Percentiles rank a stretch among this genome's conserved stretches.
Conservation (phyloP, 345 rosid species). For the Heritiera fomes region DNA sequence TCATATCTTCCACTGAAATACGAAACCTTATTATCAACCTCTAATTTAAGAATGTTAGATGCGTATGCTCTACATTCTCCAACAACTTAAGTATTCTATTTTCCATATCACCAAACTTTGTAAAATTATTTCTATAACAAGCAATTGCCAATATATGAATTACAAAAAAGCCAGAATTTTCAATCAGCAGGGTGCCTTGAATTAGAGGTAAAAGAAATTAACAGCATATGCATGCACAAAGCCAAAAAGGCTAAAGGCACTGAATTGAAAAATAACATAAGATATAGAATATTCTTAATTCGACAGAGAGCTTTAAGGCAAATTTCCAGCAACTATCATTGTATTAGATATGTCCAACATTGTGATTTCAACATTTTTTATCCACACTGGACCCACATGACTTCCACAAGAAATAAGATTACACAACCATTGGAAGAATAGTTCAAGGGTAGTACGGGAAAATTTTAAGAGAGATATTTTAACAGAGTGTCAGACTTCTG, state of each 20-base stretch:
- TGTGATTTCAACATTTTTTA: not conserved
- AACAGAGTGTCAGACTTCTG: not conserved
- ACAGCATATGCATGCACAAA: not conserved
- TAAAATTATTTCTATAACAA: not conserved
- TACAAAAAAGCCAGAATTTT: not conserved
- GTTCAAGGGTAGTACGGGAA: not conserved
- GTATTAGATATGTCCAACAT: not conserved
- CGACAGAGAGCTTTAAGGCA: not conserved
- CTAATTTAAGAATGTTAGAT: slow-evolving; percentile 2
- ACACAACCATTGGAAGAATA: not conserved
- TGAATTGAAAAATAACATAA: not conserved
- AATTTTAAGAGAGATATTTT: not conserved
- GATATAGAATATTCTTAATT: not conserved
- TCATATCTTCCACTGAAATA: not conserved
- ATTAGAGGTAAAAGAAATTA: not conserved
- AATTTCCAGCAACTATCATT: not conserved
- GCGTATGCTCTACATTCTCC: not conserved
- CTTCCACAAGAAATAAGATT: not conserved
- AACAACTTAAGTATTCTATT: not conserved
- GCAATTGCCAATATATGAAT: not conserved
- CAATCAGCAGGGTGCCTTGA: not conserved
- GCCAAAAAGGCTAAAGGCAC: slow-evolving; percentile 5
- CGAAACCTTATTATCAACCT: not conserved
- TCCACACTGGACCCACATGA: not conserved
- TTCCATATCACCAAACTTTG: not conserved